Conservation (phyloP, 768 basidiomycete species). For the Tubosaeta brunneosetosa region DNA sequence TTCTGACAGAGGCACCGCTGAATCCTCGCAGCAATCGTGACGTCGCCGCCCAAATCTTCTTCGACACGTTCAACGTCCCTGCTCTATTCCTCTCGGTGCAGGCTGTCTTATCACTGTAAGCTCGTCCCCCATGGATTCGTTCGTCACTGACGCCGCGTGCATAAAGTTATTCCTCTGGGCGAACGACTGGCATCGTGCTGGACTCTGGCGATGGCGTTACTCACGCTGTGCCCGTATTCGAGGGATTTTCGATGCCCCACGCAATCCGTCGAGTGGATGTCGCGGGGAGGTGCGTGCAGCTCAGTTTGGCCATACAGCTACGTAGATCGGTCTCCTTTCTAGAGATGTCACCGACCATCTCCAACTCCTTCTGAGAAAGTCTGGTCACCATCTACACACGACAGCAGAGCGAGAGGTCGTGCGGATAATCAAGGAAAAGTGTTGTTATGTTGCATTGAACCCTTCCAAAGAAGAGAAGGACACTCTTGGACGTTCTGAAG, state of each 20-base stretch:
- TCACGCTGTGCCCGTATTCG: slow-evolving; percentile 97
- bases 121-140: slow-evolving; percentile 9
- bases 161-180: slow-evolving; percentile 90
- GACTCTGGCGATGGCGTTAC: slow-evolving; percentile 99
- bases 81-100: slow-evolving; percentile 96
- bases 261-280: slow-evolving; percentile 95
- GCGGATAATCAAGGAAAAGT: slow-evolving; percentile 96
- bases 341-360: slow-evolving; percentile 98
- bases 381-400: slow-evolving; percentile 92
- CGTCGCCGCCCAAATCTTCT: slow-evolving; percentile 96
- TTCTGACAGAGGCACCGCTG: slow-evolving; percentile 94
- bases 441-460: slow-evolving; percentile 91
- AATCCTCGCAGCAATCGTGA: slow-evolving; percentile 97
- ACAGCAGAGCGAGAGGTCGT: slow-evolving; percentile 97
- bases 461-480: slow-evolving; percentile 97
- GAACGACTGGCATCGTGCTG: slow-evolving; percentile 98
- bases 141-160: slow-evolving; percentile 9
- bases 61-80: slow-evolving; percentile 99
- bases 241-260: slow-evolving; percentile 99
- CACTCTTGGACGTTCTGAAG: slow-evolving; percentile 66
- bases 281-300: slow-evolving; percentile 71
- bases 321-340: slow-evolving; percentile 2
- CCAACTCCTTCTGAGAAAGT: slow-evolving; percentile 88
- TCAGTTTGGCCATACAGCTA: background rate
- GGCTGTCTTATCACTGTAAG: slow-evolving; percentile 92